These are phyloP conservation scores for Albugo candida DNA, from an alignment of 352 stramenopile species.

Conservation along the genomic window DNA sequence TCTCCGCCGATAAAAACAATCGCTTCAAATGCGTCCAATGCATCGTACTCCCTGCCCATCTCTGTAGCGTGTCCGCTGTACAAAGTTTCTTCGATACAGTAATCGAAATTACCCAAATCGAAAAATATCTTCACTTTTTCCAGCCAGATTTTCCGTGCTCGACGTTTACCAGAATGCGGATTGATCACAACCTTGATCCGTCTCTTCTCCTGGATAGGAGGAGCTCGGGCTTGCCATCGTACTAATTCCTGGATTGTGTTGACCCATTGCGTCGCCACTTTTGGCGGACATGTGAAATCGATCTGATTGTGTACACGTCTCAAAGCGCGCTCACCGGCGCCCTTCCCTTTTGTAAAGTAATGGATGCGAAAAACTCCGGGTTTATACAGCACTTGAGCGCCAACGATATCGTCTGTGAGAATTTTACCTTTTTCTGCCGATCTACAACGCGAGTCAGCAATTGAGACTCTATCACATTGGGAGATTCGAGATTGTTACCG, in stretches of 20 bases:
- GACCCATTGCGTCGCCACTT: slow-evolving; percentile 25
- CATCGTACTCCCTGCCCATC: slow-evolving; percentile 24
- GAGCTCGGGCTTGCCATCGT: slow-evolving; percentile 54
- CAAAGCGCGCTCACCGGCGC: slow-evolving; percentile 36
- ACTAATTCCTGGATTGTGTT: slow-evolving; percentile 57
- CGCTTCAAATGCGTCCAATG: slow-evolving; percentile 56
- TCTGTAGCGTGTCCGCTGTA: slow-evolving; percentile 49
- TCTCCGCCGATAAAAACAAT: slow-evolving; percentile 64
- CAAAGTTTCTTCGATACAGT: slow-evolving; percentile 52
- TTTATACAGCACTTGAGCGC: slow-evolving; percentile 18
- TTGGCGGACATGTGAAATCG: slow-evolving; percentile 24
- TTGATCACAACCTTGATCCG: slow-evolving; percentile 69
- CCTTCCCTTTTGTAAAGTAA: slow-evolving; percentile 50
- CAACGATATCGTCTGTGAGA: slow-evolving; percentile 59
- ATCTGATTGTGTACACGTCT: slow-evolving; percentile 22
- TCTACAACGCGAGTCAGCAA: neutral
- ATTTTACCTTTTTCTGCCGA: slow-evolving; percentile 22
- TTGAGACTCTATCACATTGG: neutral
- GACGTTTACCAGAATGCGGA: slow-evolving; percentile 51
- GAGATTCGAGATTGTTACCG: slow-evolving; percentile 7
- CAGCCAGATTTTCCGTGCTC: slow-evolving; percentile 40
- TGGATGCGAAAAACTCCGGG: slow-evolving; percentile 39
- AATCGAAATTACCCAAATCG: slow-evolving; percentile 55
- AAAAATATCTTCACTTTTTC: slow-evolving; percentile 63
- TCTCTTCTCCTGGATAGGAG: slow-evolving; percentile 42